Evolutionary conservation across 202 grass and related monocot species (phyloP).

Genomic region (Setaria italica): DNA sequence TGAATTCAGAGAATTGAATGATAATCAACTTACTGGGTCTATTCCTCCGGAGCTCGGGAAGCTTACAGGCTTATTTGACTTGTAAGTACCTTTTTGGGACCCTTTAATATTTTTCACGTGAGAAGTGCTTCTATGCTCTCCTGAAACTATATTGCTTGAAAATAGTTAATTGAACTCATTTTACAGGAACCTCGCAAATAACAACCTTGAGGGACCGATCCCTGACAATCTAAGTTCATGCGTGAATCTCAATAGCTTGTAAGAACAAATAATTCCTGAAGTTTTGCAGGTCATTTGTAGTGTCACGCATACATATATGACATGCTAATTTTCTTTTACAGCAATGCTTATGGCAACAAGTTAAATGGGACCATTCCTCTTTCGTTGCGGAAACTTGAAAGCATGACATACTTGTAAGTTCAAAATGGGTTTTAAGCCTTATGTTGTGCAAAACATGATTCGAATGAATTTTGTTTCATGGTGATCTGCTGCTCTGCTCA

Average conservation of each 20-base stretch:
- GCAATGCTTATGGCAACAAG: constrained; percentile 87
- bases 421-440: not conserved
- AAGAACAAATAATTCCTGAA: constrained; percentile 39
- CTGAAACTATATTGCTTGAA: not conserved
- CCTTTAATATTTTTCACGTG: not conserved
- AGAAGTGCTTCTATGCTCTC: not conserved
- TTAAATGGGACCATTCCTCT: constrained; percentile 92
- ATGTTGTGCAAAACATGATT: not conserved
- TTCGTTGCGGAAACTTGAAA: constrained; percentile 82
- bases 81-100: constrained; percentile 57
- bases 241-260: constrained; percentile 98
- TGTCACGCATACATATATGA: not conserved
- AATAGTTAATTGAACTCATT: not conserved
- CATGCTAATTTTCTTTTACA: constrained; percentile 45
- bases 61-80: constrained; percentile 86
- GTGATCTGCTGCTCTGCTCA: not conserved
- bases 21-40: constrained; percentile 77
- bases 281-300: not conserved
- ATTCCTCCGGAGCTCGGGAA: constrained; percentile 95
- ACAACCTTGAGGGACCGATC: constrained; percentile 84
- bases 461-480: constrained; percentile 21
- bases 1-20: constrained; percentile 83
- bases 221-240: constrained; percentile 95
- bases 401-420: constrained; percentile 98
- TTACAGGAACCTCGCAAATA: constrained; percentile 91